These are phyloP conservation scores for Sarocladium oryzae DNA, from an alignment of 2,329 filamentous ascomycete species.

Conservation along the genomic window DNA sequence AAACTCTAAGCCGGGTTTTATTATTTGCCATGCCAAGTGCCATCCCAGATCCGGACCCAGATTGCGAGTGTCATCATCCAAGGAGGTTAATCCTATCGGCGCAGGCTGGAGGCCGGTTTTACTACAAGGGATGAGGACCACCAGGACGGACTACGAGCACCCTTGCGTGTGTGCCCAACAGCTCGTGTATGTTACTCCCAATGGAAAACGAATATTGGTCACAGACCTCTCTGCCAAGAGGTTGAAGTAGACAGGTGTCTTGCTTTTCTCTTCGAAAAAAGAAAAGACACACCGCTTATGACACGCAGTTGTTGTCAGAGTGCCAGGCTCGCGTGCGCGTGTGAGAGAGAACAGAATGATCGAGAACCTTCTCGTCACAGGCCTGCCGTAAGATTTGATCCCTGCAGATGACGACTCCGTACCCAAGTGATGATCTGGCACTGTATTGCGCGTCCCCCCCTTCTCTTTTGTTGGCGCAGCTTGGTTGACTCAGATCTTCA, in stretches of 20 bases:
- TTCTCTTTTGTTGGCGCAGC: not conserved
- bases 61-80: not conserved
- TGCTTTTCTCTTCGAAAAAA: no score
- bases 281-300: no score
- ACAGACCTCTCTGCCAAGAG: not conserved
- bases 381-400: not conserved
- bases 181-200: no score
- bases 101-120: not conserved
- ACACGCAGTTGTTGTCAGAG: no score
- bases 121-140: not conserved
- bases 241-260: no score
- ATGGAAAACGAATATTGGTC: no score
- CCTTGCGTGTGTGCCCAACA: no score
- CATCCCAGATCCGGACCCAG: not conserved
- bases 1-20: no score
- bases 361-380: not conserved
- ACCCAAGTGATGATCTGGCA: not conserved
- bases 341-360: not conserved
- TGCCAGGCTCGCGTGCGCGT: not conserved
- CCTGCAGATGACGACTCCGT: not conserved
- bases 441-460: not conserved
- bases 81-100: not conserved
- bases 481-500: constrained; percentile 1
- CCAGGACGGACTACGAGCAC: no score
- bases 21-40: not conserved